Conservation (phyloP, 129 eudicot genomes). For the Flaveria bidentis region DNA sequence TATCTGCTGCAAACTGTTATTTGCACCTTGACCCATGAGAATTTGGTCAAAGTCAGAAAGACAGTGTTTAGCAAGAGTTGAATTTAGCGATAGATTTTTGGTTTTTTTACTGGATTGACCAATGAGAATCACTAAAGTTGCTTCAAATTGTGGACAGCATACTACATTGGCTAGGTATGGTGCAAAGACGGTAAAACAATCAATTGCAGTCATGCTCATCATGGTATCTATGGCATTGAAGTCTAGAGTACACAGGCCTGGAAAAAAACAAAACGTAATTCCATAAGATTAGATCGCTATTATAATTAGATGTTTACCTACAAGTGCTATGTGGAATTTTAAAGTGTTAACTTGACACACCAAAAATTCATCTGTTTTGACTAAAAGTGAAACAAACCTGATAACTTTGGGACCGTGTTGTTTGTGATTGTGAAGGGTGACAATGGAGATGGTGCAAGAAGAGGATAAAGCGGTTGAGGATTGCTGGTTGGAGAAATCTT, state of each 20-base stretch:
- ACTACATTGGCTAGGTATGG: slow-evolving; percentile 86
- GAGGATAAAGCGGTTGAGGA: slow-evolving; percentile 94
- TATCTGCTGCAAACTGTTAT: slow-evolving; percentile 60
- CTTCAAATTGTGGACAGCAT: slow-evolving; percentile 93
- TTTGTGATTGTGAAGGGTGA: slow-evolving; percentile 92
- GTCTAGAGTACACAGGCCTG: slow-evolving; percentile 76
- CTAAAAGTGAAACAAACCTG: slow-evolving; percentile 54
- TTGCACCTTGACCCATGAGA: slow-evolving; percentile 86
- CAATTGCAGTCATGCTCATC: slow-evolving; percentile 75
- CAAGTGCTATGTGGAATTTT: neutral
- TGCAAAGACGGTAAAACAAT: slow-evolving; percentile 84
- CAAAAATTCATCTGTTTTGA: neutral
- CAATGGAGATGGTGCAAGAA: slow-evolving; percentile 91
- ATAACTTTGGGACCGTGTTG: slow-evolving; percentile 71
- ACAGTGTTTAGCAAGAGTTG: slow-evolving; percentile 65
- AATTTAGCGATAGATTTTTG: slow-evolving; percentile 64
- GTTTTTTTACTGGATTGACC: slow-evolving; percentile 86
- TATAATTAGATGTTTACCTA: neutral
- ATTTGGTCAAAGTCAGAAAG: slow-evolving; percentile 78
- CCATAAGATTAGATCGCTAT: neutral
- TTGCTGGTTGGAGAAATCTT: slow-evolving; percentile 66
- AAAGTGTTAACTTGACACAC: neutral
- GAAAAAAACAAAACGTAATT: slow-evolving; percentile 2
- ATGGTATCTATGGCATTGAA: slow-evolving; percentile 60
- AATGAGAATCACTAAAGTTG: slow-evolving; percentile 74